Base-by-base conservation (phyloP, 768 basidiomycete genomes). In the Lentinula sp. region DNA sequence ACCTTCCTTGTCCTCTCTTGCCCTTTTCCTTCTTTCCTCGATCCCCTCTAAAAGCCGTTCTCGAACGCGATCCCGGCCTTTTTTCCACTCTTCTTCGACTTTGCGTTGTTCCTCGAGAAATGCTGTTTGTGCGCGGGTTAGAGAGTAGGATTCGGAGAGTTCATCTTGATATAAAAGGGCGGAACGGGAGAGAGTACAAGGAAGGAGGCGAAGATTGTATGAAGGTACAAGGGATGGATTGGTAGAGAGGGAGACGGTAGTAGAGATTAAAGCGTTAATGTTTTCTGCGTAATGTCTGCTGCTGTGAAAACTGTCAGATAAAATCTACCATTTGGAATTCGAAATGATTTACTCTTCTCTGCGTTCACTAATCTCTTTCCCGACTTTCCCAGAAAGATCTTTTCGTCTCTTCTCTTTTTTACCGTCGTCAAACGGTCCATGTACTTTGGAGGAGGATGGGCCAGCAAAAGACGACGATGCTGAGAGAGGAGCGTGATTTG, bases 1-100 rank as follows among this genome's bases (percentile, higher is more conserved):
- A 63, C 91, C 89, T 62, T 93, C 92, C 69, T 93, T 93, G 75
- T 94, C 92, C 63, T 94, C 92, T 57, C 92, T 76, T 32, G 92
- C 92, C 62, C 88, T 75, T 65, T 85, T 78, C 59, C 91, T 73
- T 34, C 91, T 79, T 68, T 94, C 92, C 70, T 93, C 91, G 64
- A 94, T 88, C 32, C 92, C 90, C 67, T 93, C 92, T 15, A 93
- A 71, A 34, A 94, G 76, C 15, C 91, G 79, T 66, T 93, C 90
- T 7, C 89, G 77, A 16, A 93, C 86, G 32, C 86, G 77, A 46
- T 89, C 89, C 50, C 87, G 78, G 3, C 92, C 91, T 48, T 83
- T 80, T 64, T 79, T 81, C 86, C 87, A 93, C 68, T 93, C 92
- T 5, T 91, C 89, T 67, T 93, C 92, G 4, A 93, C 89, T 51